phyloP scores from a whole-genome alignment of 2,329 filamentous ascomycete species.

The Ascochyta rabiei region DNA sequence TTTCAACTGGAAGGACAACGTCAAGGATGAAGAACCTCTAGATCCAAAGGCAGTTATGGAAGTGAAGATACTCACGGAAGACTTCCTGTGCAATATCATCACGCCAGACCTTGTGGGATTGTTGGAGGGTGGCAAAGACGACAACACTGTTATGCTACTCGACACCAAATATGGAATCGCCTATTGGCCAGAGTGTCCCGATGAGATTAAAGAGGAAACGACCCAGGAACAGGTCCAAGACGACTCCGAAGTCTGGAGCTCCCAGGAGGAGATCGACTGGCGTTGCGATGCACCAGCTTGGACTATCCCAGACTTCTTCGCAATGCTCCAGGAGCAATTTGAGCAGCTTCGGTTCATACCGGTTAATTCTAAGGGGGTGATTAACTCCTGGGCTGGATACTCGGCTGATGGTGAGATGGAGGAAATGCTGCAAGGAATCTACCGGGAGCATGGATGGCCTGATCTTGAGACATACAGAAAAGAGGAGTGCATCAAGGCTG shows the following conservation, averaged over 20 bases:
- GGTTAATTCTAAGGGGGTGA: not conserved
- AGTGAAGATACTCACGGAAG: too few relatives aligned
- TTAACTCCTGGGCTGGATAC: not conserved
- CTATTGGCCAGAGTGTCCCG: conserved; percentile 9
- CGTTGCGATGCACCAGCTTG: conserved; percentile 6
- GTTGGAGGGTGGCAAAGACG: too few relatives aligned
- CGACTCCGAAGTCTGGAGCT: conserved; percentile 1
- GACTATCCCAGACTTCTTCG: conserved; percentile 18
- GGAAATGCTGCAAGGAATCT: not conserved
- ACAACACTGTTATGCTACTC: too few relatives aligned
- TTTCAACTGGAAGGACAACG: too few relatives aligned
- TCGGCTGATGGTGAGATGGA: not conserved
- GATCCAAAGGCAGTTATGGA: too few relatives aligned
- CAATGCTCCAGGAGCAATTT: conserved; percentile 1
- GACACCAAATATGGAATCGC: not conserved
- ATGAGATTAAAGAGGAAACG: not conserved
- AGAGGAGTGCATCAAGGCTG: not conserved
- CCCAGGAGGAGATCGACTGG: conserved; percentile 11
- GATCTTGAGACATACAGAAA: not conserved
- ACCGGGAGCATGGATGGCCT: not conserved
- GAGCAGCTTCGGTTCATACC: not conserved
- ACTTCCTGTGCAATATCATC: too few relatives aligned
- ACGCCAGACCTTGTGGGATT: too few relatives aligned
- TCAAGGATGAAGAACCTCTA: too few relatives aligned
- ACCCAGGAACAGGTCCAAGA: not conserved